phyloP scores from a whole-genome alignment of 1,284 basidiomycete species.

The Puccinia coronata region DNA sequence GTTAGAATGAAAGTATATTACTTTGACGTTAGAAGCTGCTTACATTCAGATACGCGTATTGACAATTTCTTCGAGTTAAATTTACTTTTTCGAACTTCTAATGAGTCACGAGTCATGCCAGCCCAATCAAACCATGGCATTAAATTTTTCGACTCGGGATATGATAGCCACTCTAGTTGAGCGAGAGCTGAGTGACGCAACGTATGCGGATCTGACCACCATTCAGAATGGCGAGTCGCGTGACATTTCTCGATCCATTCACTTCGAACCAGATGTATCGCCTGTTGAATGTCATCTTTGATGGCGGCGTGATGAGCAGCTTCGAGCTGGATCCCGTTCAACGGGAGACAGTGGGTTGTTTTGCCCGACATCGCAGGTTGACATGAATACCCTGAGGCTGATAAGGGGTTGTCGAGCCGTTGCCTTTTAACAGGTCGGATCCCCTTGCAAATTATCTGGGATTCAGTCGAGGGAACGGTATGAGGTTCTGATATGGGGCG shows the following conservation, averaged over 20 bases:
- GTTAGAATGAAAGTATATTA: not conserved
- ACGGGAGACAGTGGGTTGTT: not conserved
- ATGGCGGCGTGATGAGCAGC: constrained; percentile 22
- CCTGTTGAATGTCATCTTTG: constrained; percentile 19
- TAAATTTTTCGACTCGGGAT: not conserved
- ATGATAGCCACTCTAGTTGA: constrained; percentile 9
- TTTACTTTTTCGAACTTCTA: not conserved
- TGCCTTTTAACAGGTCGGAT: not conserved
- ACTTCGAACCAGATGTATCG: constrained; percentile 14
- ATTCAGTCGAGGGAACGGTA: constrained; percentile 4
- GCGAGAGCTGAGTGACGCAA: not conserved
- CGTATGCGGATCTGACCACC: constrained; percentile 27
- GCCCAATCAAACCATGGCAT: constrained; percentile 13
- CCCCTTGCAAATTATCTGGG: not conserved
- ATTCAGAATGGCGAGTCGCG: constrained; percentile 30
- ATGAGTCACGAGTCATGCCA: constrained; percentile 25
- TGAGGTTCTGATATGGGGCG: constrained; percentile 33
- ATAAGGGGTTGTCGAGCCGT: not conserved
- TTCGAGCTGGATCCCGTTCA: constrained; percentile 19
- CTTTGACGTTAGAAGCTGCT: not conserved
- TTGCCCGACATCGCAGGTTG: not conserved
- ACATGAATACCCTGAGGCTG: not conserved
- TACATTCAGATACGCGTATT: constrained; percentile 32
- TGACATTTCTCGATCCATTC: constrained; percentile 23
- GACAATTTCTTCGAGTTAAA: not conserved